A percentile compares a stretch with the other conserved stretches of the same genome.
phyloP scores from a whole-genome alignment of 2,329 filamentous ascomycete genomes.

The Chrysoporthe austroafricana region DNA sequence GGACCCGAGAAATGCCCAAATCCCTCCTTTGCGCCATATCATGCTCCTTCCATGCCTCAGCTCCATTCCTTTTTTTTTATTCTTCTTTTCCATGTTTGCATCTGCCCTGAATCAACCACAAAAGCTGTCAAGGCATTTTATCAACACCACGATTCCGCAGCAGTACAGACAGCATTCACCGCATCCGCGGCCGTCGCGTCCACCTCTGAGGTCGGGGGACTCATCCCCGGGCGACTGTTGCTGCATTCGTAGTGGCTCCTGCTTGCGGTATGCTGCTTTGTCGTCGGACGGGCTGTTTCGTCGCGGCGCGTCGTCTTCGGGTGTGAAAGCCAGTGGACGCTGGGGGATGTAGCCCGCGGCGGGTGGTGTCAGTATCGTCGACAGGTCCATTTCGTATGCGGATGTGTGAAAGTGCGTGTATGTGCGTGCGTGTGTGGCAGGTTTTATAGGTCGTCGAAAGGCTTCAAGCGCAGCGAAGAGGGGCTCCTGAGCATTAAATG shows the following conservation, averaged over 20 bases:
- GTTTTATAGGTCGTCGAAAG: background rate
- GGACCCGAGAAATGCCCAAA: background rate
- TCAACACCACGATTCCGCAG: conserved; percentile 19
- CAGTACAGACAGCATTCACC: conserved; percentile 19
- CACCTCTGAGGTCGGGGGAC: conserved; percentile 11
- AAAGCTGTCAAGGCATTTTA: conserved; percentile 16
- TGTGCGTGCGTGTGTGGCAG: background rate
- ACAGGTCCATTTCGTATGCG: conserved; percentile 19
- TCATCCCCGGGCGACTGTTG: background rate
- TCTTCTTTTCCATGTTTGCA: background rate
- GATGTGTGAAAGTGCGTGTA: no score
- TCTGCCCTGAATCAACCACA: background rate
- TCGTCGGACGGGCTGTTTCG: background rate
- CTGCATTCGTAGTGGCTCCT: conserved; percentile 13
- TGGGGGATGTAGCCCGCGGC: conserved; percentile 22
- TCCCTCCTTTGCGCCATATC: background rate
- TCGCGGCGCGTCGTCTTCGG: background rate
- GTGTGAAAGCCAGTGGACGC: conserved; percentile 13
- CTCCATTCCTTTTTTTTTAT: background rate
- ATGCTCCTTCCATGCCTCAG: background rate
- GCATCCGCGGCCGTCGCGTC: background rate
- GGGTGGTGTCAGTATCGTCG: conserved; percentile 15
- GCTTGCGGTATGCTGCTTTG: background rate
- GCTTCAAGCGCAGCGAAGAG: background rate
- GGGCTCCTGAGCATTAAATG: background rate